phyloP scores from a whole-genome alignment of 208 protist species.

The Naegleria fowleri region DNA sequence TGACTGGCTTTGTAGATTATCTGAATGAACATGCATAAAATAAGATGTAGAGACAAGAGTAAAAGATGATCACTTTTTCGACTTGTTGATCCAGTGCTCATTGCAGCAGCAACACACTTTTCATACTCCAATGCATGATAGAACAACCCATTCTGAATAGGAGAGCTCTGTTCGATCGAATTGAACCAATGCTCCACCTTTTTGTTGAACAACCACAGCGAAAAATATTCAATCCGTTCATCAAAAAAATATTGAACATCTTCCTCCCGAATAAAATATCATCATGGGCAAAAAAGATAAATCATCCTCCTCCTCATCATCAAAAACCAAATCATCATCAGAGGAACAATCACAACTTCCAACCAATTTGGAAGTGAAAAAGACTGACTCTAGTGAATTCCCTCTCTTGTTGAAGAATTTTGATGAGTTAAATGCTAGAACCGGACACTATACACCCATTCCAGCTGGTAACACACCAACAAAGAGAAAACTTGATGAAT shows the following conservation, averaged over 20 bases:
- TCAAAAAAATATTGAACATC: not conserved
- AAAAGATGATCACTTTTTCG: not conserved
- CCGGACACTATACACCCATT: constrained; percentile 92
- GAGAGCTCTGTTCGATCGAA: too few relatives aligned
- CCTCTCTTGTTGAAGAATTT: constrained; percentile 98
- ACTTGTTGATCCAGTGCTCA: not conserved
- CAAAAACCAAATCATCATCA: not conserved
- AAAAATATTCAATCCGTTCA: too few relatives aligned
- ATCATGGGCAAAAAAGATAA: constrained; percentile 14
- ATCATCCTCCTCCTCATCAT: not conserved
- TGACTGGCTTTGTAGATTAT: not conserved
- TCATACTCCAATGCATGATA: too few relatives aligned
- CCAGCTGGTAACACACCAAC: constrained; percentile 92
- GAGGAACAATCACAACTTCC: not conserved
- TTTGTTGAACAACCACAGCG: too few relatives aligned
- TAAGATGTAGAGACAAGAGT: not conserved
- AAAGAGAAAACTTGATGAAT: constrained; percentile 90
- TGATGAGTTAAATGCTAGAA: constrained; percentile 93
- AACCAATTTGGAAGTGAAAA: constrained; percentile 21
- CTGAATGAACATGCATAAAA: constrained; percentile 16
- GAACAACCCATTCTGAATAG: too few relatives aligned
- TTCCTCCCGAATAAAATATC: not conserved
- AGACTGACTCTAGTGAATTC: constrained; percentile 86
- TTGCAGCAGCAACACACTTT: too few relatives aligned
- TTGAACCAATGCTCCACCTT: too few relatives aligned